Evolutionary conservation across 1,139 yeast genomes (phyloP).

Genomic region (Chernovozyma aurita): DNA sequence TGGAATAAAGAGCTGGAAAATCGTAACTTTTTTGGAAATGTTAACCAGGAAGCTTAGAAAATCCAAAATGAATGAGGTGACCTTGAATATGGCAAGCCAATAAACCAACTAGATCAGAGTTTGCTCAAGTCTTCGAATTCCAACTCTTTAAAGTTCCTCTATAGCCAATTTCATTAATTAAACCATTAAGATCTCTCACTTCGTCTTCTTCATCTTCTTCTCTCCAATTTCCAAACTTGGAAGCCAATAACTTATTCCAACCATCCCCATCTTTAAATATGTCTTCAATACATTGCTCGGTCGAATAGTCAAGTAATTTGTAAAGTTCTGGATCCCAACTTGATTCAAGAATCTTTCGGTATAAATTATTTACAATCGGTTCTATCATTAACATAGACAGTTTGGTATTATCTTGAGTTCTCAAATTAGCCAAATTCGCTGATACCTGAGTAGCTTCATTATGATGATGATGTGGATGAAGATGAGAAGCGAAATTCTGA

Average conservation of each 20-base stretch:
- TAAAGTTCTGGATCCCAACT: slow-evolving; percentile 75
- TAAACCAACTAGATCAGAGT: too few species aligned
- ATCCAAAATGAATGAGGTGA: too few species aligned
- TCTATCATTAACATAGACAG: slow-evolving; percentile 29
- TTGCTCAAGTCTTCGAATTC: slow-evolving; percentile 13
- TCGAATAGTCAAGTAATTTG: slow-evolving; percentile 57
- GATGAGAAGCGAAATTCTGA: not conserved
- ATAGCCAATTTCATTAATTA: slow-evolving; percentile 34
- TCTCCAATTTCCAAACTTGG: slow-evolving; percentile 12
- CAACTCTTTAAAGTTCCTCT: slow-evolving; percentile 46
- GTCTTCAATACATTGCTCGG: slow-evolving; percentile 70
- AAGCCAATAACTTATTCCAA: slow-evolving; percentile 40
- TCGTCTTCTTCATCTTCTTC: slow-evolving; percentile 31
- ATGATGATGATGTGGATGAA: not conserved
- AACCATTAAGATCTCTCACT: slow-evolving; percentile 42
- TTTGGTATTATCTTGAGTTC: not conserved
- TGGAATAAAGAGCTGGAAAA: not conserved
- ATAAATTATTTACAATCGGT: slow-evolving; percentile 49
- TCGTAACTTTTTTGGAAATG: not conserved
- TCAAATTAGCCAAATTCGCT: not conserved
- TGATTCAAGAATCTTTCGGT: slow-evolving; percentile 61
- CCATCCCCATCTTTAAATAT: slow-evolving; percentile 72
- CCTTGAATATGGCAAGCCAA: too few species aligned
- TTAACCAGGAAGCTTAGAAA: not conserved
- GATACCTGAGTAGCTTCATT: not conserved